Conservation (phyloP, 495 filamentous ascomycete species). For the Aspergillus panamensis region DNA sequence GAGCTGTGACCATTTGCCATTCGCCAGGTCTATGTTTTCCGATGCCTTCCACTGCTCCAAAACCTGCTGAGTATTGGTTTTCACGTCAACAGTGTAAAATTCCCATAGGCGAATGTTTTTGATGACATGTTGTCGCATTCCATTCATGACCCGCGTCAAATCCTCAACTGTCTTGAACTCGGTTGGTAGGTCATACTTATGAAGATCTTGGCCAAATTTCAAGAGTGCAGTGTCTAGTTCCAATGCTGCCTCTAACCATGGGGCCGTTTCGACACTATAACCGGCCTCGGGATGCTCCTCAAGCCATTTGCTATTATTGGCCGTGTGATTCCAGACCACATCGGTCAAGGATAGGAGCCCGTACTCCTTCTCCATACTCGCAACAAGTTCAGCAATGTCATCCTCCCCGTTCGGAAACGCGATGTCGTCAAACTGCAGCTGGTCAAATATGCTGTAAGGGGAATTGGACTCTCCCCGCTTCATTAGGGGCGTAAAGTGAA, state of each 20-base stretch:
- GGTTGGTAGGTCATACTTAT: constrained; percentile 65
- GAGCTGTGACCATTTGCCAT: constrained; percentile 16
- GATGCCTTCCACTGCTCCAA: constrained; percentile 61
- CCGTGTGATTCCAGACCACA: constrained; percentile 98
- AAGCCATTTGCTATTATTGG: constrained; percentile 92
- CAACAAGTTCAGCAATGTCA: constrained; percentile 72
- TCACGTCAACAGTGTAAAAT: constrained; percentile 81
- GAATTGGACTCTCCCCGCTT: constrained; percentile 87
- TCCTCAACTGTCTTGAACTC: constrained; percentile 68
- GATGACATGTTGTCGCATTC: constrained; percentile 74
- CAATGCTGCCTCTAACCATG: constrained; percentile 85
- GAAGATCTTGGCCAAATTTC: constrained; percentile 67
- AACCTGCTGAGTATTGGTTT: constrained; percentile 63
- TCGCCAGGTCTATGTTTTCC: constrained; percentile 34
- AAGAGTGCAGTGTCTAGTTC: constrained; percentile 82
- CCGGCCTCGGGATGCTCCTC: constrained; percentile 93
- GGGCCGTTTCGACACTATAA: constrained; percentile 90
- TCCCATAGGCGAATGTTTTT: constrained; percentile 81
- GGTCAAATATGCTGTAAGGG: constrained; percentile 94
- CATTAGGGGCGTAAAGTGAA: constrained; percentile 96
- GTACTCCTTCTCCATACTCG: constrained; percentile 79
- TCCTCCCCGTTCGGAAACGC: constrained; percentile 84
- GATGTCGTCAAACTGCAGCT: constrained; percentile 76
- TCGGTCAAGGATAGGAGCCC: constrained; percentile 87
- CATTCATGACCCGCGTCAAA: constrained; percentile 79